Conservation (phyloP, 306 rosid genomes). For the Inga oerstediana region DNA sequence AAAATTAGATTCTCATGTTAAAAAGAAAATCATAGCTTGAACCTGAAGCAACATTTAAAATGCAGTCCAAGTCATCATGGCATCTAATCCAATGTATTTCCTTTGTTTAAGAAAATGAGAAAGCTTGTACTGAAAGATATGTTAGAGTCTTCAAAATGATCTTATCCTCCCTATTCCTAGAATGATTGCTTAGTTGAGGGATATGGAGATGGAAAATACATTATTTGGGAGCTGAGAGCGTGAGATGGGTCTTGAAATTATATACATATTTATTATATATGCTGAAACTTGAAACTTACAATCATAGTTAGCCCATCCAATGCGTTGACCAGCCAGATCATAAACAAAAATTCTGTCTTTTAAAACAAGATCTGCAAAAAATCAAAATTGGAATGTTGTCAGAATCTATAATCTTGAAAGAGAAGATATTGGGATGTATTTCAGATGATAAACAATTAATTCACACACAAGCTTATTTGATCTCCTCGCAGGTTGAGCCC, state of each 20-base stretch:
- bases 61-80: background rate
- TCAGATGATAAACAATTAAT: conserved; percentile 14
- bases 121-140: background rate
- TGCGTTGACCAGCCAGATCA: conserved; percentile 81
- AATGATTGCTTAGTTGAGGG: background rate
- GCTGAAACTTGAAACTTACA: conserved; percentile 78
- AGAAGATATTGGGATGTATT: background rate
- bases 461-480: conserved; percentile 14
- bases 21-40: conserved; percentile 5
- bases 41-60: background rate
- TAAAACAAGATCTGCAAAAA: conserved; percentile 79
- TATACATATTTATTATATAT: background rate
- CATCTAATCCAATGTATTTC: background rate
- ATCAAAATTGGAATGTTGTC: conserved; percentile 18
- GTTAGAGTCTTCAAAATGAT: conserved; percentile 1
- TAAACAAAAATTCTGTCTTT: conserved; percentile 91
- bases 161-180: background rate
- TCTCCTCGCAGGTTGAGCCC: background rate
- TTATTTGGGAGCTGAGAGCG: conserved; percentile 1
- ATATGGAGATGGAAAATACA: background rate
- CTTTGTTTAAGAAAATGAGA: conserved; percentile 7
- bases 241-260: conserved; percentile 14
- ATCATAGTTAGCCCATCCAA: conserved; percentile 95
- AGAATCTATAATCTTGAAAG: conserved; percentile 27
- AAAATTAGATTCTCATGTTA: conserved; percentile 27